phyloP scores from a whole-genome alignment of 139 green algal genomes.

The Zygnema cylindricum region DNA sequence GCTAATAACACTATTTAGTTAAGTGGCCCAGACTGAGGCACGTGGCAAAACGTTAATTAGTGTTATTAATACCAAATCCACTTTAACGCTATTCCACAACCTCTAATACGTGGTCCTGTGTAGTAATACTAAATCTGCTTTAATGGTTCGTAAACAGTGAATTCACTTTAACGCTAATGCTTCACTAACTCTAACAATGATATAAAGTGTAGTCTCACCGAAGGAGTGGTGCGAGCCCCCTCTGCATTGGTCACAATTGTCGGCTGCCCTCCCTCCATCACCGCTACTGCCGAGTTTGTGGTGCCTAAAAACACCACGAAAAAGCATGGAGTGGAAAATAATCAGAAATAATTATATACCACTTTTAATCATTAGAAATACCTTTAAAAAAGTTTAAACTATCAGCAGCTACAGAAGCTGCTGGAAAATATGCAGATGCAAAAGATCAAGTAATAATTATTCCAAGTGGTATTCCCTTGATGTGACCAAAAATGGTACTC shows the following conservation, averaged over 20 bases:
- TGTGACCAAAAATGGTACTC: conserved; percentile 68
- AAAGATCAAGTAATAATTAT: not conserved
- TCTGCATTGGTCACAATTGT: conserved; percentile 98
- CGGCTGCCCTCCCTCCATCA: conserved; percentile 67
- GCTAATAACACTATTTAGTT: too few relatives aligned
- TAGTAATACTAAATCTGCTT: too few relatives aligned
- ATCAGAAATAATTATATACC: not conserved
- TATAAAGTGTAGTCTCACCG: conserved; percentile 74
- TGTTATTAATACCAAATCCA: too few relatives aligned
- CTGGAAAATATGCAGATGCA: not conserved
- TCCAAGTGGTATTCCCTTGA: not conserved
- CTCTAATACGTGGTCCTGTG: too few relatives aligned
- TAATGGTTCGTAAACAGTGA: too few relatives aligned
- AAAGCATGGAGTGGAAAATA: not conserved
- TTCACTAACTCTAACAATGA: too few relatives aligned
- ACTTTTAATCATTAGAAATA: not conserved
- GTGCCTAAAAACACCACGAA: conserved; percentile 70
- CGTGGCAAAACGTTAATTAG: too few relatives aligned
- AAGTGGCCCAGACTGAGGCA: not conserved
- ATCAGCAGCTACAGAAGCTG: not conserved
- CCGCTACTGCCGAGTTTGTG: conserved; percentile 87
- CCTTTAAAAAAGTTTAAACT: not conserved
- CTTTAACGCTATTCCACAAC: too few relatives aligned
- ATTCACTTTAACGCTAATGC: too few relatives aligned
- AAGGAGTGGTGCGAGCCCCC: conserved; percentile 93